Conservation (phyloP, 345 rosid genomes). For the Brassica rapa region DNA sequence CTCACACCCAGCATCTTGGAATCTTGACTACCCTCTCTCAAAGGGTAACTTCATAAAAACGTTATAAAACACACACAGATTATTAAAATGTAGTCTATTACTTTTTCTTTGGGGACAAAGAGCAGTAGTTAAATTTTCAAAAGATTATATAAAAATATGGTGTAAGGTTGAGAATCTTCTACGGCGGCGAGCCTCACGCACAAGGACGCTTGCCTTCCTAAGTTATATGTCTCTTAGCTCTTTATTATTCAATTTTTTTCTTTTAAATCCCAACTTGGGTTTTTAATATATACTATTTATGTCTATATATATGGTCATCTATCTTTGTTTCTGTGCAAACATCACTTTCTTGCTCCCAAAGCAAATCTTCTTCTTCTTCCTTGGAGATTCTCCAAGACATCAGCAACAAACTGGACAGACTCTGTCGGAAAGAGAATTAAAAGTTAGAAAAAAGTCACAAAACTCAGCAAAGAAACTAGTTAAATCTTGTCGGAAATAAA, state of each 20-base stretch:
- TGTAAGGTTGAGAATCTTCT: slow-evolving; percentile 10
- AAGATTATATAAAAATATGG: not conserved
- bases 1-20: slow-evolving; percentile 78
- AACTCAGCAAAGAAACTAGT: not conserved
- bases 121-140: not conserved
- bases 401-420: slow-evolving; percentile 1
- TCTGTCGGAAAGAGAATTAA: not conserved
- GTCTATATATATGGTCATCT: slow-evolving; percentile 17
- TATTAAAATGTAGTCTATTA: not conserved
- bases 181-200: slow-evolving; percentile 42
- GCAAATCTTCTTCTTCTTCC: slow-evolving; percentile 31
- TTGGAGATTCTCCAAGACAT: slow-evolving; percentile 14
- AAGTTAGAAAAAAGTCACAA: not conserved
- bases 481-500: slow-evolving; percentile 14
- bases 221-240: slow-evolving; percentile 3
- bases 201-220: not conserved
- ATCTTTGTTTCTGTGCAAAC: not conserved
- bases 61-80: not conserved
- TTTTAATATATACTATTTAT: slow-evolving; percentile 5
- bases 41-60: not conserved
- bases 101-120: not conserved
- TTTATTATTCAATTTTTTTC: not conserved
- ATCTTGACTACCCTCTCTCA: slow-evolving; percentile 32
- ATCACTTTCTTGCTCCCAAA: slow-evolving; percentile 39
- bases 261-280: not conserved